Evolutionary conservation across 208 protist species (phyloP), one percentile per base, ranked within the genome.

Genomic region (Acanthamoeba culbertsoni): DNA sequence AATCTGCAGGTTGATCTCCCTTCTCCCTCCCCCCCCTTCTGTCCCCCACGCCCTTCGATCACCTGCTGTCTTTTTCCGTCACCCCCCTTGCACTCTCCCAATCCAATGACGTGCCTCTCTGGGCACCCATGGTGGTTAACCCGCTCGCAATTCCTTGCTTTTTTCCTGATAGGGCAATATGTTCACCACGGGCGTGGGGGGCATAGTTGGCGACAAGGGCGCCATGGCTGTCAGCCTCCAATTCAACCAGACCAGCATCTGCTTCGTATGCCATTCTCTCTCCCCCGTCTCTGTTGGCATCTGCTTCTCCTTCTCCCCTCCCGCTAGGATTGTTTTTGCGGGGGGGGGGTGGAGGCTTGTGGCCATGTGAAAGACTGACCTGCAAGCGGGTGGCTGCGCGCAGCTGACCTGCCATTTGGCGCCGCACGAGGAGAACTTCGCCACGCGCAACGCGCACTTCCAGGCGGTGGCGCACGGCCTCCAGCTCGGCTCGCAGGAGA

Each of bases 171-270:
- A 92, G 86, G 55, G 33, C 42, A 92, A 92, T 8, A 57, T 79
- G 86, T 53, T 46, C 26, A 42, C 90, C 23, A 93, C 90, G n/a
- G 90, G 90, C 31, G 45, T 93, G 31, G 90, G 68, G n/a, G 68
- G 68, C 8, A 57, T 93, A 12, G 35, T 93, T 1, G 96, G 94
- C 51, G 95, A 97, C 90, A 97, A 97, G 77, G 96, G 96, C 46
- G 95, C 84, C 0, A 57, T 97, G 33, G 95, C 35, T 2, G 35
- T 93, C 48, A 53, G 93, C 40, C 92, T 97, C 26, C 43, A 63
- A 33, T 71, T 95, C 35, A 48, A 90, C 45, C 75, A 94, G 16
- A 86, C 86, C n/a, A 59, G 48, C 26, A n/a, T 95, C 8, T 86
- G 59, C 68, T 79, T 95, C 48, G 84, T 90, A 68, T 28, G 46